Conservation (phyloP, 1,284 basidiomycete genomes). For the Sutorius eximius region DNA sequence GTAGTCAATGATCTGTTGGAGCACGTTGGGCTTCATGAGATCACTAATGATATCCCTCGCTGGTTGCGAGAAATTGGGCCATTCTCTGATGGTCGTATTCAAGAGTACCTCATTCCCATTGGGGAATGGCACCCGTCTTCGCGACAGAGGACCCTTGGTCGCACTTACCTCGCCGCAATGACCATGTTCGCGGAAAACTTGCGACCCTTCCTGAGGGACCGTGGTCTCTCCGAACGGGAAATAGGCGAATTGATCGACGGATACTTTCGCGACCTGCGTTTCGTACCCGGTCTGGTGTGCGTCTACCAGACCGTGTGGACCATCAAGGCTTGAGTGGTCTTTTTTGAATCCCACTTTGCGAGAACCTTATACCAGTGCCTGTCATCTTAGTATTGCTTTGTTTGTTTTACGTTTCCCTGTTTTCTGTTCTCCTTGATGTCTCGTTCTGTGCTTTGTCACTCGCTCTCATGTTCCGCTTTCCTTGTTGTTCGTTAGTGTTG, state of each 20-base stretch:
- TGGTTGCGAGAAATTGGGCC: slow-evolving; percentile 37
- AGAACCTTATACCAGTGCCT: background rate
- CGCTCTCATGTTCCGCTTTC: background rate
- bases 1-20: slow-evolving; percentile 40
- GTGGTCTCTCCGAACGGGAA: slow-evolving; percentile 36
- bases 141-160: slow-evolving; percentile 38
- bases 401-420: background rate
- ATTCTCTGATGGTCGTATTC: slow-evolving; percentile 42
- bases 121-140: slow-evolving; percentile 46
- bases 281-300: slow-evolving; percentile 42
- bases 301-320: slow-evolving; percentile 42
- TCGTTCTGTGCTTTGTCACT: background rate
- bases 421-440: background rate
- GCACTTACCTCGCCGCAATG: slow-evolving; percentile 40
- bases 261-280: slow-evolving; percentile 43
- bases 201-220: slow-evolving; percentile 40
- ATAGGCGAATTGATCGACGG: slow-evolving; percentile 40
- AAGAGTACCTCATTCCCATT: slow-evolving; percentile 44
- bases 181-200: slow-evolving; percentile 36
- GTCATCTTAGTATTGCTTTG: background rate
- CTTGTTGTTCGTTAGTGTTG: background rate
- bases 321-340: slow-evolving; percentile 21
- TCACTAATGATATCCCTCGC: slow-evolving; percentile 37
- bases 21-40: slow-evolving; percentile 37
- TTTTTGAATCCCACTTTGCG: background rate